Base-by-base conservation (phyloP, 2,329 filamentous ascomycete genomes). In the Fusarium sp. region DNA sequence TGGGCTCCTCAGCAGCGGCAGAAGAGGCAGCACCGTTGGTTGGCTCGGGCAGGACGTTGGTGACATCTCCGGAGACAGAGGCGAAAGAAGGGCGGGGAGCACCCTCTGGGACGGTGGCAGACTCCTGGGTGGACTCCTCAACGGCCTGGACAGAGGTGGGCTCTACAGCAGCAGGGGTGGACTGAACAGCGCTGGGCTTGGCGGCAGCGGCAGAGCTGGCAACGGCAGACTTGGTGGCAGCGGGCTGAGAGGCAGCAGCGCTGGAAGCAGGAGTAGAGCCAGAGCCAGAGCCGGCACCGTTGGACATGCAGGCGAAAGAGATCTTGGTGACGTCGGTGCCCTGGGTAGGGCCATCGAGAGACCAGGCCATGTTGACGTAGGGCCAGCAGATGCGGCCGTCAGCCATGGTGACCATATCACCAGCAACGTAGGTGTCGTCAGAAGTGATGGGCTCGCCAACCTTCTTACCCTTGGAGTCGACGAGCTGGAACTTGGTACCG, bases 321-420 rank as follows among this genome's bases (percentile, higher is more conserved):
- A 90, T 88, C 75, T 86, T 84, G 67, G 78, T 82, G 61, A 81
- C 80, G 22, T 76, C 22, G 10, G 69, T 39, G 24, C 54, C 76
- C 22, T 81, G 31, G 71, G 71, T 57, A 43, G 76, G 69, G 2
- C 78, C 78, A 16, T 70, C 63, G n/a, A 79, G 78, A 24, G 63
- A 76, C 89, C 89, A 90, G 37, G 82, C 82, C 87, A 89, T 89
- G 78, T 83, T 83, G 63, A 90, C 87, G 71, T 90, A 91, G 29
- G 89, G 89, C 89, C 88, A 92, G 84, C 90, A 92, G 75, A 92
- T 84, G 57, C 87, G 84, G 24, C 87, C 88, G 69, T 90, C 88
- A n/a, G 81, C 75, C 83, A 90, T 87, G 35, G 88, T 90, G 13
- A 90, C 89, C 85, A 92, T 90, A 76, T 92, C 90, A 43, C 90